A percentile compares a stretch with the other conserved stretches of the same genome.
These are phyloP conservation scores for Aspergillus jensenii DNA, from an alignment of 2,329 filamentous ascomycete genomes.

Conservation along the genomic window DNA sequence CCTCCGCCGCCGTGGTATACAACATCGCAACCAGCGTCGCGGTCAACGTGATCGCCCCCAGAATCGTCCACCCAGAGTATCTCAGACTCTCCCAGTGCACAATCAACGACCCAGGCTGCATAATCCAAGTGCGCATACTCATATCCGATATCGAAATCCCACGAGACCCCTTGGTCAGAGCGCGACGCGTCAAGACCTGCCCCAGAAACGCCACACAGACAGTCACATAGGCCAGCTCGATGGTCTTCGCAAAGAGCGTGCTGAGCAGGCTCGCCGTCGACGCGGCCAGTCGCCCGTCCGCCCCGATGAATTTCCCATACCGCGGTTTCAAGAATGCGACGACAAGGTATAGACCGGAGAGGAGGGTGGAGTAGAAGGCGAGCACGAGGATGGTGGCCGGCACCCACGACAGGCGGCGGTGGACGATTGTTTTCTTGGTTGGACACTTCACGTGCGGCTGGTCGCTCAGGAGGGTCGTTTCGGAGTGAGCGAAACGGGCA, in stretches of 20 bases:
- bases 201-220: slow-evolving; percentile 74
- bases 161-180: slow-evolving; percentile 58
- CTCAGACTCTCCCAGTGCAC: slow-evolving; percentile 66
- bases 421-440: slow-evolving; percentile 27
- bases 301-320: slow-evolving; percentile 59
- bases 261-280: slow-evolving; percentile 67
- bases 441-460: slow-evolving; percentile 26
- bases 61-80: slow-evolving; percentile 62
- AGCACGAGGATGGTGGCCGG: slow-evolving; percentile 37
- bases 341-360: slow-evolving; percentile 57
- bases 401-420: slow-evolving; percentile 36
- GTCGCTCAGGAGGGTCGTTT: slow-evolving; percentile 11
- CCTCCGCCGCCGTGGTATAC: slow-evolving; percentile 75
- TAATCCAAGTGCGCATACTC: slow-evolving; percentile 74
- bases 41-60: slow-evolving; percentile 64
- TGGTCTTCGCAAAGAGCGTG: slow-evolving; percentile 71
- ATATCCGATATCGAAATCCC: slow-evolving; percentile 75
- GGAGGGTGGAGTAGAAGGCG: slow-evolving; percentile 37
- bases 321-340: slow-evolving; percentile 61
- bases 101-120: slow-evolving; percentile 70
- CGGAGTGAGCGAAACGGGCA: background rate
- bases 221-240: slow-evolving; percentile 76
- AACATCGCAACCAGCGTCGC: slow-evolving; percentile 67
- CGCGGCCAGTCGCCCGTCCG: slow-evolving; percentile 51
- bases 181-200: slow-evolving; percentile 70